Evolutionary conservation across 139 green algal species (phyloP), one percentile per base, ranked within the genome.

Genomic region (Micractinium conductrix): DNA sequence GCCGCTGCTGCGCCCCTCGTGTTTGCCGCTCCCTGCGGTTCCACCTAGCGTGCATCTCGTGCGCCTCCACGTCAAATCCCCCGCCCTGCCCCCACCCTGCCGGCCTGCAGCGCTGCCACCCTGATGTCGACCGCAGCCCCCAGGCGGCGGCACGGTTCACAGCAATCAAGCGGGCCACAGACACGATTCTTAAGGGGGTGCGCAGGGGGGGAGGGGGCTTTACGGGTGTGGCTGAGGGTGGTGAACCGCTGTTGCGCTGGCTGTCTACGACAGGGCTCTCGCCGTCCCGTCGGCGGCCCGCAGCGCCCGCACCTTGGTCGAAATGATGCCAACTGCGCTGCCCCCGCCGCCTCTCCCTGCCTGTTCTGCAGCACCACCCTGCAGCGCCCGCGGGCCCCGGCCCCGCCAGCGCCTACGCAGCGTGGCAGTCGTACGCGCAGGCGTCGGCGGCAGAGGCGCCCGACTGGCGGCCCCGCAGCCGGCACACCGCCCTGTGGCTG

Each of bases 101-200:
- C n/a, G n/a, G n/a, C n/a, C n/a, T n/a, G n/a, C n/a, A n/a, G n/a
- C n/a, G 63, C 8, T 74, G 37, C 43, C 75, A 84, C 65, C 84
- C 76, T 0, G 80, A 85, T 21, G 48, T 85, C 42, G 80, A 85
- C 35, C 67, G 67, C 24, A 50, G 28, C 45, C 80, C 80, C 1
- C 35, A 42, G n/a, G 80, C 80, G 17, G 67, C 67, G 0, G 37
- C 45, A 4, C 69, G 80, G 10, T 85, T 85, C 48, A 44, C 48
- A 10, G 67, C 79, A n/a, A 30, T 78, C 35, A 85, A 85, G 67
- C 45, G 80, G 2, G 80, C 80, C 7, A 19, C 80, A 21, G 80
- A 85, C 17, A 22, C 26, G 0, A 53, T 85, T 5, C 67, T 85
- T 1, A 71, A 85, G 35, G 44, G 67, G 67, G 80, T 78, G 67